Percentiles rank a stretch among this genome's conserved stretches.
phyloP scores from a whole-genome alignment of 2,329 filamentous ascomycete species.

The Cytospora paraplurivora region DNA sequence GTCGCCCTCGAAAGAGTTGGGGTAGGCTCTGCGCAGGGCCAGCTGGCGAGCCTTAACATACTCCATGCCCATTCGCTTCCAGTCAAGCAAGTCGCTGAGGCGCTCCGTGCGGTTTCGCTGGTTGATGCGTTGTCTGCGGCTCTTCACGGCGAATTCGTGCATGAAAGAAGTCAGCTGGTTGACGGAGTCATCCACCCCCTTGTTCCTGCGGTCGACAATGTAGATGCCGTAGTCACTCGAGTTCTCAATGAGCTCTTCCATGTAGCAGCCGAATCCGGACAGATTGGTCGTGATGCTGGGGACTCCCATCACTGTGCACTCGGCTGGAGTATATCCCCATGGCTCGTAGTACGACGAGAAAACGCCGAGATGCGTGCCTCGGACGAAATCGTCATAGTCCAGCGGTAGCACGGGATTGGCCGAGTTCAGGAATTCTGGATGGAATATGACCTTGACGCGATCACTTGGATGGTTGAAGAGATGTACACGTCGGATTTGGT shows the following conservation, averaged over 20 bases:
- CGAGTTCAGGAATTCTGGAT: constrained; percentile 96
- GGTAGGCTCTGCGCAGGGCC: constrained; percentile 88
- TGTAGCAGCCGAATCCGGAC: constrained; percentile 97
- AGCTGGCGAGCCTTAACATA: constrained; percentile 97
- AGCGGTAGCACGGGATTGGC: constrained; percentile 92
- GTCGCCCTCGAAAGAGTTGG: constrained; percentile 77
- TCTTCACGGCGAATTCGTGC: constrained; percentile 93
- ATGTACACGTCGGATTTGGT: constrained; percentile 93
- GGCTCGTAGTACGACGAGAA: constrained; percentile 99
- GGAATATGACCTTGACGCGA: constrained; percentile 96
- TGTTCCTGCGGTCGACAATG: constrained; percentile 93
- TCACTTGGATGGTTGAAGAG: constrained; percentile 96
- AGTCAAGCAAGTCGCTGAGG: constrained; percentile 91
- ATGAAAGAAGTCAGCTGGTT: constrained; percentile 92
- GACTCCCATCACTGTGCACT: constrained; percentile 98
- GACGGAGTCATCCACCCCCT: constrained; percentile 95
- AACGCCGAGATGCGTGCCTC: constrained; percentile 91
- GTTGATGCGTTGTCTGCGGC: constrained; percentile 95
- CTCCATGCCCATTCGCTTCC: constrained; percentile 99
- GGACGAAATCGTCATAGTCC: constrained; percentile 98
- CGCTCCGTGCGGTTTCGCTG: constrained; percentile 96
- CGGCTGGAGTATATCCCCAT: constrained; percentile 97
- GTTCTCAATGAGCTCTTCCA: constrained; percentile 99
- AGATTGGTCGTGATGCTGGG: constrained; percentile 98
- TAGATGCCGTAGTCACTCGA: constrained; percentile 98